These are phyloP conservation scores for Trametes punicea DNA, from an alignment of 768 basidiomycete species.

Conservation along the genomic window DNA sequence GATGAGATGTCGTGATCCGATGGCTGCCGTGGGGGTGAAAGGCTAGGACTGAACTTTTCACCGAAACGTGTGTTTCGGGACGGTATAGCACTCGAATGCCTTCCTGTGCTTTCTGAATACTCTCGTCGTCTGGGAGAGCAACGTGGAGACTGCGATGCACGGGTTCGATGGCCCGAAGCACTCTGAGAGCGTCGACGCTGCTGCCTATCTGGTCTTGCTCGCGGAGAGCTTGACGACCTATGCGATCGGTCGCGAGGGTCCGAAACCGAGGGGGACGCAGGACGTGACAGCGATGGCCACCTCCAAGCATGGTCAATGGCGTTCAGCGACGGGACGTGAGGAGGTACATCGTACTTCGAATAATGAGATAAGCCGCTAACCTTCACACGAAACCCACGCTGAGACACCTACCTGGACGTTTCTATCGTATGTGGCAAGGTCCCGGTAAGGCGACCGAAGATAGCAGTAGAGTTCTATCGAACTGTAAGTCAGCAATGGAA, in stretches of 20 bases:
- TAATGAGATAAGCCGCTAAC: neutral
- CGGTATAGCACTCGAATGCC: neutral
- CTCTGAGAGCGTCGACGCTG: constrained; percentile 25
- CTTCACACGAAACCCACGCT: neutral
- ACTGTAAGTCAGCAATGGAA: constrained; percentile 5
- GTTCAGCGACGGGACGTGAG: constrained; percentile 38
- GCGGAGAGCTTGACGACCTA: constrained; percentile 23
- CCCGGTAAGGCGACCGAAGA: constrained; percentile 83
- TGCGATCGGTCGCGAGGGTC: constrained; percentile 25
- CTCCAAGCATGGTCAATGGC: constrained; percentile 29
- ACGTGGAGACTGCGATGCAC: neutral
- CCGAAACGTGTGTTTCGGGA: neutral
- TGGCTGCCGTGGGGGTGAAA: neutral
- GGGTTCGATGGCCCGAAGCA: neutral
- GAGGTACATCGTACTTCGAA: constrained; percentile 56
- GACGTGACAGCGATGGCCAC: constrained; percentile 24
- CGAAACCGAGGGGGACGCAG: constrained; percentile 27
- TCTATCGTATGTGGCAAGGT: constrained; percentile 78
- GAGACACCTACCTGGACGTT: constrained; percentile 62
- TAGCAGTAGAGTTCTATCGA: constrained; percentile 80
- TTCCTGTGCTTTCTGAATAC: neutral
- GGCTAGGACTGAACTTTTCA: neutral
- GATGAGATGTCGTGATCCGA: neutral
- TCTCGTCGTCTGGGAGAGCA: neutral
- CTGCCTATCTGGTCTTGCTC: too few relatives aligned